Conservation (phyloP, 1,284 basidiomycete genomes). For the Cryptococcus amylolentus region DNA sequence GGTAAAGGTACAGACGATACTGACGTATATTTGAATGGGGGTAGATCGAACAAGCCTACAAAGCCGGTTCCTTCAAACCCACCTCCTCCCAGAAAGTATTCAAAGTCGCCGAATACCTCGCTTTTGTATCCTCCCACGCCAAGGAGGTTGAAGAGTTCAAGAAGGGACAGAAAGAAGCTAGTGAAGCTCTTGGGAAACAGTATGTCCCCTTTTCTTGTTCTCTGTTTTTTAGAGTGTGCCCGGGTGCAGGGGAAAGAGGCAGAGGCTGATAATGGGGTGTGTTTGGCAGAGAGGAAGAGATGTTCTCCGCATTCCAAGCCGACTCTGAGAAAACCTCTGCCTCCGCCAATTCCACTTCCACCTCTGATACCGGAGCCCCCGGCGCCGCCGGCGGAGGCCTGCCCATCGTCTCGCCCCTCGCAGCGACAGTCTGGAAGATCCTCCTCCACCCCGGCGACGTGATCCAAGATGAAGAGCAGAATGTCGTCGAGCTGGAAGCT, state of each 20-base stretch:
- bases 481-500: conserved; percentile 1
- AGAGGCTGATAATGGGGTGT: neutral
- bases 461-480: neutral
- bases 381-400: neutral
- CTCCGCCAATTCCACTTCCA: neutral
- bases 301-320: neutral
- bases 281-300: neutral
- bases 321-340: neutral
- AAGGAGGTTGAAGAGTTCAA: neutral
- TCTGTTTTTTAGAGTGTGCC: too few relatives aligned
- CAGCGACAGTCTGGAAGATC: neutral
- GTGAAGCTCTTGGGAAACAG: neutral
- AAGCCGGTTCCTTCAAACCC: neutral
- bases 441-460: neutral
- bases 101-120: neutral
- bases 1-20: too few relatives aligned
- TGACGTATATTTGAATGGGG: too few relatives aligned
- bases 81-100: neutral
- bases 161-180: neutral
- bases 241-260: too few relatives aligned
- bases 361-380: neutral
- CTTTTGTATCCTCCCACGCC: neutral
- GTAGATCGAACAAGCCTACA: neutral
- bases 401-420: neutral
- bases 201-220: neutral